These are phyloP conservation scores for Aspergillus sp. DNA, from an alignment of 2,329 filamentous ascomycete species.

Conservation along the genomic window DNA sequence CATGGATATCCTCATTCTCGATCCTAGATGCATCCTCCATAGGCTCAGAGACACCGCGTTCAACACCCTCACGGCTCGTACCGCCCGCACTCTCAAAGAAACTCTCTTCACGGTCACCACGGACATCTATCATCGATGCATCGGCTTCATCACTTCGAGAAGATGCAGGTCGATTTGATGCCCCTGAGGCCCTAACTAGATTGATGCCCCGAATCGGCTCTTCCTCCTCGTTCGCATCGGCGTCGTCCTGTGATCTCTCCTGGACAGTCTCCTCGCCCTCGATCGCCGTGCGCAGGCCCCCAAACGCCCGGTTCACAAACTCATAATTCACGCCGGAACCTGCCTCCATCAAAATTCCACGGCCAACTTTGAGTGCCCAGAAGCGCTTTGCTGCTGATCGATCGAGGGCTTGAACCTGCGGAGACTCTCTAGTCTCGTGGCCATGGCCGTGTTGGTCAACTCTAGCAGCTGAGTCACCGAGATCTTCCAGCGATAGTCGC, in stretches of 20 bases:
- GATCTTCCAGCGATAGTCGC: slow-evolving; percentile 44
- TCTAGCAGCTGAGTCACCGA: slow-evolving; percentile 34
- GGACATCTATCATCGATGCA: too few species aligned
- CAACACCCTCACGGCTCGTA: too few species aligned
- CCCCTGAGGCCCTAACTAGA: slow-evolving; percentile 10
- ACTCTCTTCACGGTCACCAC: too few species aligned
- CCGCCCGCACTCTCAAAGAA: too few species aligned
- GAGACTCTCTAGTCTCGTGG: slow-evolving; percentile 9
- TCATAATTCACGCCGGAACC: slow-evolving; percentile 49
- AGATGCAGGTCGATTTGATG: neutral
- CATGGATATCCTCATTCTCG: slow-evolving; percentile 11
- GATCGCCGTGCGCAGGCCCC: slow-evolving; percentile 45
- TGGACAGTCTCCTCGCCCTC: slow-evolving; percentile 31
- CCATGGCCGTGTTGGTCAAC: slow-evolving; percentile 8
- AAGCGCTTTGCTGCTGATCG: slow-evolving; percentile 35
- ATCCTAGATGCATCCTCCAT: too few species aligned
- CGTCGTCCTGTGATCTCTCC: slow-evolving; percentile 42
- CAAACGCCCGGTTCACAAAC: slow-evolving; percentile 54
- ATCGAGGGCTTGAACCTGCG: slow-evolving; percentile 25
- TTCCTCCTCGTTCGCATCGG: slow-evolving; percentile 41
- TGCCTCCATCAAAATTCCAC: slow-evolving; percentile 52
- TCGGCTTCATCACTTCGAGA: slow-evolving; percentile 11
- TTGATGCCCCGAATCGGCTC: slow-evolving; percentile 33
- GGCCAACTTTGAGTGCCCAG: slow-evolving; percentile 54
- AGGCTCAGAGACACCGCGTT: too few species aligned